phyloP scores from a whole-genome alignment of 768 basidiomycete species.

The Boletus reticuloceps region DNA sequence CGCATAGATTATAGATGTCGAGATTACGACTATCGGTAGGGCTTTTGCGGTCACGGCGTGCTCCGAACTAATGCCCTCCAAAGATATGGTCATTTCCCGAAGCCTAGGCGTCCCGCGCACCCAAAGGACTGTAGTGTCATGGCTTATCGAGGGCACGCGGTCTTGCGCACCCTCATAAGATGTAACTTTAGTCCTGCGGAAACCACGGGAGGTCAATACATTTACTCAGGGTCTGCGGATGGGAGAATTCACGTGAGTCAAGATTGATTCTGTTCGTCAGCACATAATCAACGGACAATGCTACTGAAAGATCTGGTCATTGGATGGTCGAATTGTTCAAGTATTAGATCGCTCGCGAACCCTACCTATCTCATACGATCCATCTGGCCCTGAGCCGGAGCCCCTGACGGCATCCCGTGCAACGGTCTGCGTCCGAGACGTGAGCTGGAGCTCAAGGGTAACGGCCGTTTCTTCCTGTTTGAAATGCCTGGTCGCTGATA shows the following conservation, averaged over 20 bases:
- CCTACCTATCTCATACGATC: conserved; percentile 66
- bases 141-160: conserved; percentile 91
- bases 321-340: conserved; percentile 85
- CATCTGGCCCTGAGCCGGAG: conserved; percentile 58
- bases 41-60: neutral
- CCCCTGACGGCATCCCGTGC: conserved; percentile 26
- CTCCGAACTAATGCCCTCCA: conserved; percentile 9
- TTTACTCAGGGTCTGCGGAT: conserved; percentile 91
- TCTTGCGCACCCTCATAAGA: conserved; percentile 88
- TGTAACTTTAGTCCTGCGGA: conserved; percentile 95
- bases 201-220: conserved; percentile 89
- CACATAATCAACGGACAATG: neutral
- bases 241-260: conserved; percentile 74
- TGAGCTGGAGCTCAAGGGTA: conserved; percentile 91
- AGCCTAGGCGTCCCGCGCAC: conserved; percentile 60
- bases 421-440: conserved; percentile 78
- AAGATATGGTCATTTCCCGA: conserved; percentile 67
- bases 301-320: conserved; percentile 77
- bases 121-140: conserved; percentile 92
- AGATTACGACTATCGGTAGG: conserved; percentile 83
- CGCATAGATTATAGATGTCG: conserved; percentile 51
- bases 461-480: neutral
- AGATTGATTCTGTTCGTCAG: neutral
- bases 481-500: conserved; percentile 3
- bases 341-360: conserved; percentile 78